These are phyloP conservation scores for Emergomyces africanus DNA, from an alignment of 2,329 filamentous ascomycete species.

Conservation along the genomic window DNA sequence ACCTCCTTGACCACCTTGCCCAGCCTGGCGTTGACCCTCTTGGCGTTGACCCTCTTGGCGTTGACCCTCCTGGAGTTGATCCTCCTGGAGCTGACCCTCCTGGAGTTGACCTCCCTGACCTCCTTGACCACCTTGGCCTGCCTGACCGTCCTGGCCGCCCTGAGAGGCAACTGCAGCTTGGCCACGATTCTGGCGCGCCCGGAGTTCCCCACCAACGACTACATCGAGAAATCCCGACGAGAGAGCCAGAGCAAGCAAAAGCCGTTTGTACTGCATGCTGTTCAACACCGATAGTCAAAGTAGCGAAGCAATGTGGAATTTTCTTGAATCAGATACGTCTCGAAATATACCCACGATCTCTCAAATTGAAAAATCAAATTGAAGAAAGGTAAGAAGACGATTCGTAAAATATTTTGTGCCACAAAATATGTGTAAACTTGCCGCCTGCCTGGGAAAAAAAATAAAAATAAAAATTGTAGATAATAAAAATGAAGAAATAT, in stretches of 20 bases:
- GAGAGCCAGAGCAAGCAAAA: constrained; percentile 4
- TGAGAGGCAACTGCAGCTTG: not conserved
- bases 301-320: not conserved
- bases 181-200: not conserved
- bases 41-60: not conserved
- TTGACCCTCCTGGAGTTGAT: not conserved
- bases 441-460: not conserved
- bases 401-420: not conserved
- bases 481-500: not conserved
- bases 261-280: constrained; percentile 5
- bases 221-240: constrained; percentile 3
- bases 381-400: not conserved
- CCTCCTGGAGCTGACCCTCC: not conserved
- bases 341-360: not conserved
- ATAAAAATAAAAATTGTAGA: not conserved
- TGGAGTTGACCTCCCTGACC: not conserved
- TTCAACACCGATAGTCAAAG: not conserved
- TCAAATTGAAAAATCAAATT: not conserved
- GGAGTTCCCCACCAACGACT: not conserved
- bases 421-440: not conserved
- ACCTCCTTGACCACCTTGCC: not conserved
- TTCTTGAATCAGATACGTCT: not conserved
- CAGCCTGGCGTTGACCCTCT: not conserved
- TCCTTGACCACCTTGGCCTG: not conserved
- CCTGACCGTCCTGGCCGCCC: not conserved